Base-by-base conservation (phyloP, 768 basidiomycete species). In the Amanita rubescens region DNA sequence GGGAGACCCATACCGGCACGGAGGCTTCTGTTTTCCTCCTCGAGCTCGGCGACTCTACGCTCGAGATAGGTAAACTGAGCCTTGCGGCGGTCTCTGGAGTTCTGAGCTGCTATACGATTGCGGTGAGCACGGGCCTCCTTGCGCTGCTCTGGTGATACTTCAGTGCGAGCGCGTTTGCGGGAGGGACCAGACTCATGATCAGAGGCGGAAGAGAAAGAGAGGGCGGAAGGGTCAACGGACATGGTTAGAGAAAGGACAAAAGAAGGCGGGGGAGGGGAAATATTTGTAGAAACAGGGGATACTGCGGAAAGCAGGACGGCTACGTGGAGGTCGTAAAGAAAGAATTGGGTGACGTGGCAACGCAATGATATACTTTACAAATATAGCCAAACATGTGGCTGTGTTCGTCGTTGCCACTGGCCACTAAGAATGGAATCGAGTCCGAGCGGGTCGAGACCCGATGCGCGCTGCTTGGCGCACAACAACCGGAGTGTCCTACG, bases 41-140 rank as follows among this genome's bases (percentile, higher is more conserved):
- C 86, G 53, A 90, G 84, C 65, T 87, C 83, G 11, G 73, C 65
- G 3, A 90, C 87, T 43, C 84, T 67, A 34, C 69, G 77, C 65
- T 88, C 84, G 38, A 91, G 84, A 58, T 72, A 75, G 1, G 72
- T 52, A 64, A 86, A 91, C 58, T 94, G 90, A 14, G 84, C 85
- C 69, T 95, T 95, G 53, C 91, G 80, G 60, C 88, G 80, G 72
- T 95, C 93, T 42, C 93, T 84, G 10, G 88, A 90, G 72, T 93
- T 88, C 75, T 95, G 93, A 5, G 92, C 92, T 1, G 93, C 93
- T 66, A 94, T 90, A 48, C 92, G 81, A 70, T 95, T 95, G 53
- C 93, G 84, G 70, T 93, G 90, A 14, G 89, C 91, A 58, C 93
- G 78, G 45, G 88, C 90, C 66, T 92, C 90, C 61, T 82, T 88